Base-by-base conservation (phyloP, 805 yeast species). In the Yamadazyma sp. region DNA sequence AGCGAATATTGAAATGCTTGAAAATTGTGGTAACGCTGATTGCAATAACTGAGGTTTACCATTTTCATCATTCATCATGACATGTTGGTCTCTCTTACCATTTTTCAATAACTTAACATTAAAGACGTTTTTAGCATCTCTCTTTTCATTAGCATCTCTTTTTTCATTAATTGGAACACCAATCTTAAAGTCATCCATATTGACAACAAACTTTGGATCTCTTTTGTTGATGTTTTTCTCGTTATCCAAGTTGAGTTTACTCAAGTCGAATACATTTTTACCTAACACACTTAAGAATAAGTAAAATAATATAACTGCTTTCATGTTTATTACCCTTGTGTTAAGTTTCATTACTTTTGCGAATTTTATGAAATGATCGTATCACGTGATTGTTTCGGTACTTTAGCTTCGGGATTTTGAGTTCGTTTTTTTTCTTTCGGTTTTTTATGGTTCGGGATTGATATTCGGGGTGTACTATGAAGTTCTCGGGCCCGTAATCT, bases 1-100 rank as follows among this genome's bases (percentile, higher is more conserved):
- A 2, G 87, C 71, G 54, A 86, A 82, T 7, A 85, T 69, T 11
- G 82, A 69, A 27, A 83, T 69, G 40, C 51, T 36, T 46, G 54
- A 36, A 34, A 55, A 34, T 40, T 59, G 63, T 29, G 75, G 69
- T 20, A 66, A 53, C 14, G 63, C 43, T 15, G 65, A 55, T 37
- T 65, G 63, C 19, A 66, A 53, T 19, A 62, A 42, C 15, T 40
- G 38, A 8, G 43, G 34, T 31, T 55, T 48, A 7, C 15, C 7
- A 7, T 7, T 7, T 11, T 35, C 35, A 5, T 39, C 38, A 19
- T 39, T 36, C n/a, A 48, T 36, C 16, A 35, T 28, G 24, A 49
- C 44, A 4, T 41, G 36, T 45, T 33, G 49, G 39, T 30, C 39
- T 25, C 35, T 35, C 26, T 38, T 33, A 10, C 16, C 18, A 27